A percentile compares a stretch with the other conserved stretches of the same genome.
Evolutionary conservation across 306 rosid genomes (phyloP).

Genomic region (Cyclanthera cordifolia): DNA sequence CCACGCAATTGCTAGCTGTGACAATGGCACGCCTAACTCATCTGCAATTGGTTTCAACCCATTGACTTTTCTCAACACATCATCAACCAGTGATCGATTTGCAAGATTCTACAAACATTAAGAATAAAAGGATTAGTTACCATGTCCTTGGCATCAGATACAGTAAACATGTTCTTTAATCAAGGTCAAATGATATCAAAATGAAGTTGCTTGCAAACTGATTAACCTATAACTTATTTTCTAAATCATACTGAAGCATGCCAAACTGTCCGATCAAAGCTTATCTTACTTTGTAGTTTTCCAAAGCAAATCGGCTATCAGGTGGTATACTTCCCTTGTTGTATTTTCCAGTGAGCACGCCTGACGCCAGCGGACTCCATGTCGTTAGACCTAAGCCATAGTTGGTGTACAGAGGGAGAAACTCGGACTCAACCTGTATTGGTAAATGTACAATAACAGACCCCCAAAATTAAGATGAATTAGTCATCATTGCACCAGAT

Average conservation of each 20-base stretch:
- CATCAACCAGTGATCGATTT: conserved; percentile 62
- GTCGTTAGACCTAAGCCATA: conserved; percentile 82
- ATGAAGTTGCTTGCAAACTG: neutral
- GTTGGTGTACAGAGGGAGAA: conserved; percentile 60
- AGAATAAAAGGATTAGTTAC: neutral
- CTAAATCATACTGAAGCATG: neutral
- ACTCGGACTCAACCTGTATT: conserved; percentile 77
- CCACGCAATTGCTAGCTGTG: conserved; percentile 95
- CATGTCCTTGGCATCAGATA: too few species aligned
- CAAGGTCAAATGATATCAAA: neutral
- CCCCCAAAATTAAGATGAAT: neutral
- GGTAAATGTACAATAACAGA: neutral
- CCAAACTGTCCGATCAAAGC: neutral
- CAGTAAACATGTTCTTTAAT: neutral
- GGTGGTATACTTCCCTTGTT: conserved; percentile 68
- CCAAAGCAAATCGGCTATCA: conserved; percentile 88
- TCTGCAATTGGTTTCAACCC: conserved; percentile 91
- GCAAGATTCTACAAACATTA: conserved; percentile 67
- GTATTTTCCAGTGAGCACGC: conserved; percentile 96
- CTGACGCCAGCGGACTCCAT: conserved; percentile 96
- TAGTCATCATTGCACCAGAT: neutral
- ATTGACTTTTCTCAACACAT: conserved; percentile 73
- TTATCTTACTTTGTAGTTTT: conserved; percentile 69
- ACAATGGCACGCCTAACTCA: conserved; percentile 71
- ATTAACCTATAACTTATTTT: neutral